Conservation (phyloP, 2,329 filamentous ascomycete genomes). For the Colletotrichum australisinense region DNA sequence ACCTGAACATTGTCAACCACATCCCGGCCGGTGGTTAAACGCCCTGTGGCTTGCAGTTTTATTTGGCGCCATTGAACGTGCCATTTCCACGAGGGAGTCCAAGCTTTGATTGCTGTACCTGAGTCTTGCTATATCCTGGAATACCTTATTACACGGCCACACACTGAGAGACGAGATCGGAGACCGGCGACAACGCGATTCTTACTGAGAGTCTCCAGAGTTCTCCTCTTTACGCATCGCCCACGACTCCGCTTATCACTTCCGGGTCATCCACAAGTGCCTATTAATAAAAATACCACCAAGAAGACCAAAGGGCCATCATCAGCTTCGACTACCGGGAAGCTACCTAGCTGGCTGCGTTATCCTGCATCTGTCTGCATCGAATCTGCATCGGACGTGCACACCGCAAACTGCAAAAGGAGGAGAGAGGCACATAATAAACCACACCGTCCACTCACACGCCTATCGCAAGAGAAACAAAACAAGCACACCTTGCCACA, state of each 20-base stretch:
- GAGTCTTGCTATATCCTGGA: conserved; percentile 1
- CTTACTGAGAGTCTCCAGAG: neutral
- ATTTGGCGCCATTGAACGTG: conserved; percentile 19
- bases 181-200: neutral
- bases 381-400: conserved; percentile 30
- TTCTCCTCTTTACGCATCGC: neutral
- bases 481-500: conserved; percentile 5
- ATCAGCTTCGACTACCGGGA: conserved; percentile 1
- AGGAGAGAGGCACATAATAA: neutral
- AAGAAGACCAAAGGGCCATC: neutral
- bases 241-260: neutral
- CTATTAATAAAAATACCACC: conserved; percentile 27
- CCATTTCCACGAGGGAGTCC: conserved; percentile 28
- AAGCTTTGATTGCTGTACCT: conserved; percentile 23
- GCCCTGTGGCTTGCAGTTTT: conserved; percentile 28
- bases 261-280: neutral
- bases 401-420: conserved; percentile 32
- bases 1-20: neutral
- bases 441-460: neutral
- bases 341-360: conserved; percentile 1
- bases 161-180: neutral
- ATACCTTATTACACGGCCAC: neutral
- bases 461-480: neutral
- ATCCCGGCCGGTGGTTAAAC: conserved; percentile 19
- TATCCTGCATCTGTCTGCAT: conserved; percentile 26